Conservation (phyloP, 1,139 yeast species). For the Hyphopichia buzzinii region DNA sequence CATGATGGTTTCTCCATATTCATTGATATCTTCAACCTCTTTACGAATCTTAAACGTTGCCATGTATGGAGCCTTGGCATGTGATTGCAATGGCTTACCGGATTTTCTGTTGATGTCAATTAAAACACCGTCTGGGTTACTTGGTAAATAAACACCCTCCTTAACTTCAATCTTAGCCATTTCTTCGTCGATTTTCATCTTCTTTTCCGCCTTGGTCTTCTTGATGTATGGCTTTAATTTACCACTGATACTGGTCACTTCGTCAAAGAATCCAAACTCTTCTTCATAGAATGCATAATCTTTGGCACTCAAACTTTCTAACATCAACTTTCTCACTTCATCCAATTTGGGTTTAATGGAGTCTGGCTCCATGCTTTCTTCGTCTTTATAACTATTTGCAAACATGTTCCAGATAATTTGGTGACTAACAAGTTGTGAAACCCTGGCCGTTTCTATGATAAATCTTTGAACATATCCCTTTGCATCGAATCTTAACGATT, state of each 20-base stretch:
- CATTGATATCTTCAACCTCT: conserved; percentile 45
- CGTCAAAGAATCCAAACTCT: conserved; percentile 87
- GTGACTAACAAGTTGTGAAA: conserved; percentile 90
- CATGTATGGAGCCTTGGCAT: conserved; percentile 98
- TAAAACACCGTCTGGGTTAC: conserved; percentile 95
- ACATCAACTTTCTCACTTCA: conserved; percentile 66
- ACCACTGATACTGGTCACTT: conserved; percentile 91
- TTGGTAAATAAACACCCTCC: conserved; percentile 89
- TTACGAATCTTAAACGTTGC: conserved; percentile 87
- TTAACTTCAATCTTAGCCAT: conserved; percentile 77
- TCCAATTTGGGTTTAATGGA: conserved; percentile 81
- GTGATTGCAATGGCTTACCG: conserved; percentile 96
- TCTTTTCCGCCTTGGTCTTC: conserved; percentile 94
- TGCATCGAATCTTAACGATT: conserved; percentile 76
- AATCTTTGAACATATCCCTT: conserved; percentile 85
- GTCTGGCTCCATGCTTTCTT: conserved; percentile 79
- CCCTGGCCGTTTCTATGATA: conserved; percentile 88
- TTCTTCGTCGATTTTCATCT: conserved; percentile 93
- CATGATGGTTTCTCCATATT: conserved; percentile 36
- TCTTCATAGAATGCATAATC: conserved; percentile 71
- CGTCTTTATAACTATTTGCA: conserved; percentile 91
- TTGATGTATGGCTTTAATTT: conserved; percentile 91
- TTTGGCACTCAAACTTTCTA: conserved; percentile 53
- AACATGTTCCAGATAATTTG: conserved; percentile 98
- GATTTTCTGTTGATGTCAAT: conserved; percentile 88